Conservation (phyloP, 495 filamentous ascomycete species). For the Coniosporium apollinis region DNA sequence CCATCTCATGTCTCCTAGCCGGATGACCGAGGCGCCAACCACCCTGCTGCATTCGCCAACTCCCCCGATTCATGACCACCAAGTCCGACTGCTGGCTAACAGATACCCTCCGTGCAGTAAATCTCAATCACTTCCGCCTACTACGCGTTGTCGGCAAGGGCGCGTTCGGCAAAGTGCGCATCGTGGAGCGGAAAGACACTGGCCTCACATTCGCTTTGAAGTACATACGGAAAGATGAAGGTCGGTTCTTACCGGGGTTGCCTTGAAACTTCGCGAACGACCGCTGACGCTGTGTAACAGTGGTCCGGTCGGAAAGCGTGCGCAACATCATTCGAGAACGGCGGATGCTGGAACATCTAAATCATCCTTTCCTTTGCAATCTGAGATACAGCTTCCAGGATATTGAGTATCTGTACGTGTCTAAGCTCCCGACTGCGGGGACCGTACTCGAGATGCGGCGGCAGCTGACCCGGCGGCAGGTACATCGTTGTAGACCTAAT, state of each 20-base stretch:
- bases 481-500: conserved; percentile 97
- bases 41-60: too few relatives aligned
- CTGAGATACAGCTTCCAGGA: conserved; percentile 98
- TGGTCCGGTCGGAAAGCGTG: conserved; percentile 93
- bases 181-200: conserved; percentile 94
- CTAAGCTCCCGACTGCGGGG: conserved; percentile 2
- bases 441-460: conserved; percentile 1
- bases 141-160: conserved; percentile 92
- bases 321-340: conserved; percentile 95
- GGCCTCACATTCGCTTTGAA: conserved; percentile 88
- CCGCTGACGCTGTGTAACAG: conserved; percentile 31
- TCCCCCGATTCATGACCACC: background rate
- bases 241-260: conserved; percentile 30
- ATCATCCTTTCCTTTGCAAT: conserved; percentile 96
- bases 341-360: conserved; percentile 92
- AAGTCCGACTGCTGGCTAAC: conserved; percentile 1
- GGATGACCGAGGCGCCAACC: too few relatives aligned
- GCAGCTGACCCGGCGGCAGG: conserved; percentile 31
- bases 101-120: conserved; percentile 38
- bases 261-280: background rate
- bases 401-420: conserved; percentile 86
- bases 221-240: conserved; percentile 98
- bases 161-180: conserved; percentile 95
- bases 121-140: conserved; percentile 92
- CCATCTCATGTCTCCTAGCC: too few relatives aligned